Percentiles rank a stretch among this genome's conserved stretches.
phyloP scores from a whole-genome alignment of 768 basidiomycete species.

The Sarcodon sp. region DNA sequence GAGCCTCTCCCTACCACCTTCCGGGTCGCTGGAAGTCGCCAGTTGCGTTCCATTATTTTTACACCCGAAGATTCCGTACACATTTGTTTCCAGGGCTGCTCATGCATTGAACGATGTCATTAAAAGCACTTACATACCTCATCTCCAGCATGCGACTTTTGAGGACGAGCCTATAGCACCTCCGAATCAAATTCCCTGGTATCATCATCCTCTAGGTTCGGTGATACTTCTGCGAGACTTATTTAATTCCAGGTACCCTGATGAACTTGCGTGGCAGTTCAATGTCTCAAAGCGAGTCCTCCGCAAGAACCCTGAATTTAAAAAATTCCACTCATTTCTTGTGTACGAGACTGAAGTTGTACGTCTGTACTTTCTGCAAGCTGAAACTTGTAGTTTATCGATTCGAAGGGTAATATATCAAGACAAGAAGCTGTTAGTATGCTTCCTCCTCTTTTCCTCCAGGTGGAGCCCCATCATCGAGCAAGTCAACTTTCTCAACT shows the following conservation, averaged over 20 bases:
- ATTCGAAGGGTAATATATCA: slow-evolving; percentile 80
- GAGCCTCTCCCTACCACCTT: slow-evolving; percentile 87
- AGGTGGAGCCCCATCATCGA: slow-evolving; percentile 86
- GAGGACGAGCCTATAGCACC: slow-evolving; percentile 68
- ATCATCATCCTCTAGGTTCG: slow-evolving; percentile 6
- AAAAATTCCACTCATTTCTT: slow-evolving; percentile 89
- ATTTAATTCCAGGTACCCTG: slow-evolving; percentile 63
- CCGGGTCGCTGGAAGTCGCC: slow-evolving; percentile 77
- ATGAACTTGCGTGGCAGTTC: slow-evolving; percentile 93
- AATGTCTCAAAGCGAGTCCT: slow-evolving; percentile 83
- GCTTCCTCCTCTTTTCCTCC: slow-evolving; percentile 93
- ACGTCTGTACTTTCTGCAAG: slow-evolving; percentile 15
- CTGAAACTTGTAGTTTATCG: not conserved
- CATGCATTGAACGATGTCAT: slow-evolving; percentile 74
- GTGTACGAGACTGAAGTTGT: slow-evolving; percentile 98
- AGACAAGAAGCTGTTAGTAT: slow-evolving; percentile 97
- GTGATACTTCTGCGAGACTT: not conserved
- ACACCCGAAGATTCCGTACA: slow-evolving; percentile 8
- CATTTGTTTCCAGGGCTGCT: slow-evolving; percentile 32
- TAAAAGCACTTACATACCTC: slow-evolving; percentile 65
- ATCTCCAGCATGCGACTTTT: slow-evolving; percentile 56
- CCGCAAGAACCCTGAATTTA: slow-evolving; percentile 81
- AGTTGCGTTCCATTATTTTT: slow-evolving; percentile 28
- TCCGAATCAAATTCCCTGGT: slow-evolving; percentile 84
- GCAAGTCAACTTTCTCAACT: slow-evolving; percentile 21